Evolutionary conservation across 2,329 filamentous ascomycete genomes (phyloP).

Genomic region (Dryadomyces quercus-mongolicae): DNA sequence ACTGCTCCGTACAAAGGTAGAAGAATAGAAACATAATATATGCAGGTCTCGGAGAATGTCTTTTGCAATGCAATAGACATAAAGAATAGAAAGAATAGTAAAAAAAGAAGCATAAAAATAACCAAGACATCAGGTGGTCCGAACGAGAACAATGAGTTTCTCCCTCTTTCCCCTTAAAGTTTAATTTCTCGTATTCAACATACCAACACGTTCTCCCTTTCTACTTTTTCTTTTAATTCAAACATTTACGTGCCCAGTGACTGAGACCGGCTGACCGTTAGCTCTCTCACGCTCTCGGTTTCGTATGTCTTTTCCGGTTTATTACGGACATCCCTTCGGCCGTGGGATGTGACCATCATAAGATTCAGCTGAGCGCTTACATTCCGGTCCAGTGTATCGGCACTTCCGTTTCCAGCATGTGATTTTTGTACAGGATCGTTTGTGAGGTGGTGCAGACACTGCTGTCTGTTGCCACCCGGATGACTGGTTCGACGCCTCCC

Average conservation of each 20-base stretch:
- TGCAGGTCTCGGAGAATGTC: too few species aligned
- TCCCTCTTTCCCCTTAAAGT: too few species aligned
- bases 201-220: background rate
- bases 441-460: background rate
- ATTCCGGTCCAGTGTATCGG: background rate
- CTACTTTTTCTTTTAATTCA: background rate
- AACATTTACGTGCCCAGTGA: constrained; percentile 1
- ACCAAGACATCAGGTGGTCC: too few species aligned
- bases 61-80: too few species aligned
- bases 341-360: background rate
- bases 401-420: background rate
- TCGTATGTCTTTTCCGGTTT: constrained; percentile 25
- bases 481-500: too few species aligned
- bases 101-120: too few species aligned
- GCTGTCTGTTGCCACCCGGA: too few species aligned
- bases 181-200: too few species aligned
- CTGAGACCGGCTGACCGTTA: constrained; percentile 18
- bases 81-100: too few species aligned
- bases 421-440: background rate
- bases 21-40: too few species aligned
- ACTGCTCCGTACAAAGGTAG: too few species aligned
- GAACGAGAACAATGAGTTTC: too few species aligned
- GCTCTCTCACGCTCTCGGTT: constrained; percentile 38
- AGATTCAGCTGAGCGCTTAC: background rate
- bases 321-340: background rate